Evolutionary conservation across 2,329 filamentous ascomycete species (phyloP).

Genomic region (Septoria linicola): DNA sequence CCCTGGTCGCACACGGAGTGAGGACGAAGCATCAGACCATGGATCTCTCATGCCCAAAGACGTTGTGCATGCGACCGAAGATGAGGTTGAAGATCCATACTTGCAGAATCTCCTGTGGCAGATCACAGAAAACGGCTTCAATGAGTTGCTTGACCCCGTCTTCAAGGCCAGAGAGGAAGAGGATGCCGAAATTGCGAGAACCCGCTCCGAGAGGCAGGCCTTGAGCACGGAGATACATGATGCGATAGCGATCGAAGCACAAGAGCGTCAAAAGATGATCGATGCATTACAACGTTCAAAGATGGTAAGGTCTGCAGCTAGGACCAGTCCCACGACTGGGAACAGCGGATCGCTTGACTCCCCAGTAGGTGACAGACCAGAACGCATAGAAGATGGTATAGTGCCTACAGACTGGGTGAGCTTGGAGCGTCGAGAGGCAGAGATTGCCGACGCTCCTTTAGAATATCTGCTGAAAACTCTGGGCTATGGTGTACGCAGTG

Average conservation of each 20-base stretch:
- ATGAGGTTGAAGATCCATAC: slow-evolving; percentile 18
- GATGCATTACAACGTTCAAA: background rate
- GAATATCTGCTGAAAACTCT: slow-evolving; percentile 45
- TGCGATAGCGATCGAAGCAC: slow-evolving; percentile 22
- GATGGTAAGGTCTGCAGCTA: background rate
- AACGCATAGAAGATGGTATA: slow-evolving; percentile 19
- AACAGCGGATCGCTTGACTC: no score
- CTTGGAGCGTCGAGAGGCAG: slow-evolving; percentile 33
- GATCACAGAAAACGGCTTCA: slow-evolving; percentile 87
- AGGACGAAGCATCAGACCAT: background rate
- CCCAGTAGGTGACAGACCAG: no score
- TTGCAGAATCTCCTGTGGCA: slow-evolving; percentile 82
- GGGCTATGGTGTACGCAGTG: slow-evolving; percentile 39
- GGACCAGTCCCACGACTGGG: background rate
- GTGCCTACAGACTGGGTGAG: slow-evolving; percentile 34
- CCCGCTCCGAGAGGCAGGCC: slow-evolving; percentile 60
- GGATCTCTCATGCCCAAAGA: background rate
- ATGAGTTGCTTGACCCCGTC: slow-evolving; percentile 82
- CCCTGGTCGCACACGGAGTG: background rate
- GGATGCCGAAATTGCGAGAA: slow-evolving; percentile 65
- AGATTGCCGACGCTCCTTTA: slow-evolving; percentile 41
- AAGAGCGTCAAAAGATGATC: background rate
- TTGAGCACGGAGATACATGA: slow-evolving; percentile 46
- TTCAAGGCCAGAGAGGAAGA: slow-evolving; percentile 80
- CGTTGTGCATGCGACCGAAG: background rate